Percentiles rank a stretch among this genome's conserved stretches.
Conservation (phyloP, 495 filamentous ascomycete genomes). For the Ramalina peruviana region DNA sequence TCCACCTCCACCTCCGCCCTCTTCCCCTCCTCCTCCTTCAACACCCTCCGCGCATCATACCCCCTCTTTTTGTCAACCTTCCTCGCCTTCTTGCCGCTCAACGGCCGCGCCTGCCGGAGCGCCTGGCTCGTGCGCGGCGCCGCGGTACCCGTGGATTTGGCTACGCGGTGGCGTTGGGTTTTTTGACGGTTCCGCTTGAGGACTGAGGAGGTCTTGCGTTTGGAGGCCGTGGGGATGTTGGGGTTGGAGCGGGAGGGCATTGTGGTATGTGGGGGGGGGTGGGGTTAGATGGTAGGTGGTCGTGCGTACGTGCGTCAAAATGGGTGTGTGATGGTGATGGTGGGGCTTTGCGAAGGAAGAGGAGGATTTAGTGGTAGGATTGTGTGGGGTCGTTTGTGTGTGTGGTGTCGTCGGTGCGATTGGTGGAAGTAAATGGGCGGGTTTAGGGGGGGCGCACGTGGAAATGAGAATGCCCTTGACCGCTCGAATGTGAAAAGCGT, state of each 20-base stretch:
- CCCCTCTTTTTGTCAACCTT: constrained; percentile 12
- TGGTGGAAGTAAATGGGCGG: background rate
- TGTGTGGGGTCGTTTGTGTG: background rate
- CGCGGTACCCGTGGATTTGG: constrained; percentile 5
- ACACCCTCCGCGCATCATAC: constrained; percentile 5
- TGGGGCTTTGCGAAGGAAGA: background rate
- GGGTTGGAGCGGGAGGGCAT: constrained; percentile 19
- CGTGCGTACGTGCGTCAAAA: no score
- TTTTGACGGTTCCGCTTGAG: constrained; percentile 12
- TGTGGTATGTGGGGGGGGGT: background rate
- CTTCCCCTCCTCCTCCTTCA: constrained; percentile 1
- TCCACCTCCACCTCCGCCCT: constrained; percentile 7
- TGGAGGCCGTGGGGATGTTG: constrained; percentile 11
- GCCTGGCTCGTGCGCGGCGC: constrained; percentile 13
- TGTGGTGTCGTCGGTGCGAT: no score
- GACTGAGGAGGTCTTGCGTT: constrained; percentile 8
- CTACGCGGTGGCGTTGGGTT: constrained; percentile 2
- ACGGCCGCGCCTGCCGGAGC: constrained; percentile 6
- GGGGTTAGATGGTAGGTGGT: no score
- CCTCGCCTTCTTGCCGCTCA: constrained; percentile 13
- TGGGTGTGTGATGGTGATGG: no score
- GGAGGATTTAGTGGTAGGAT: background rate
- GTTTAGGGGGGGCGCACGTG: background rate
- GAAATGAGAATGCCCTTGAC: no score
- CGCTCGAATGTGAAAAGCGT: no score